These are phyloP conservation scores for Penstemon davidsonii DNA, from an alignment of 257 asterid species.

Conservation along the genomic window DNA sequence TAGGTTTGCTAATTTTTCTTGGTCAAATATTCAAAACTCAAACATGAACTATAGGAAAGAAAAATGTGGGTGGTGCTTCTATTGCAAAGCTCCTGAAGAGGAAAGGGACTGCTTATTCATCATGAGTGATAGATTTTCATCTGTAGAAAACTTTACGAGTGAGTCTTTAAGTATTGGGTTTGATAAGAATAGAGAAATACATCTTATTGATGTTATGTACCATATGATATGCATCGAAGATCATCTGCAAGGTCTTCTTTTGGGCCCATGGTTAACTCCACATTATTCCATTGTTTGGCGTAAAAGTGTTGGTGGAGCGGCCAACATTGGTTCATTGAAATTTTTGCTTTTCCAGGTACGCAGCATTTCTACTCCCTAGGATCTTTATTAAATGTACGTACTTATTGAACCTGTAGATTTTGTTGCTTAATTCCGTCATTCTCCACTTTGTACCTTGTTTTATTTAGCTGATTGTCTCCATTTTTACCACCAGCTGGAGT, in stretches of 20 bases:
- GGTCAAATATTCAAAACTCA: constrained; percentile 56
- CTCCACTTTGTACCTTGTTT: constrained; percentile 2
- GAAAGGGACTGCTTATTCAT: constrained; percentile 72
- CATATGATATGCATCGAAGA: constrained; percentile 68
- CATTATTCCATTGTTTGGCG: constrained; percentile 72
- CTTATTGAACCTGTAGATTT: constrained; percentile 9
- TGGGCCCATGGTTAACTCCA: constrained; percentile 92
- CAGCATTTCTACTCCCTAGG: constrained; percentile 13
- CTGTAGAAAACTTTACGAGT: constrained; percentile 49
- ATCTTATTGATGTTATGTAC: constrained; percentile 75
- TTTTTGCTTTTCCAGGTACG: constrained; percentile 62
- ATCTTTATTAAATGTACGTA: constrained; percentile 11
- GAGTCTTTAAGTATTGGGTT: constrained; percentile 54
- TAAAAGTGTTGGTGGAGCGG: constrained; percentile 47
- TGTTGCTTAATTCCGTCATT: constrained; percentile 6
- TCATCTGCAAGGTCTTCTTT: constrained; percentile 82
- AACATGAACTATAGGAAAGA: constrained; percentile 55
- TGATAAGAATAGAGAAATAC: constrained; percentile 48
- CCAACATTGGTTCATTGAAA: constrained; percentile 51
- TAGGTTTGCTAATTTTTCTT: constrained; percentile 56
- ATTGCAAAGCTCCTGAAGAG: constrained; percentile 67
- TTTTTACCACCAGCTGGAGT: constrained; percentile 71
- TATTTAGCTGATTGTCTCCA: constrained; percentile 25
- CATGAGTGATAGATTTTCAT: constrained; percentile 49
- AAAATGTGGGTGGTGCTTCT: constrained; percentile 92